Conservation (phyloP, 2,329 filamentous ascomycete genomes). For the Colletotrichum sp. region DNA sequence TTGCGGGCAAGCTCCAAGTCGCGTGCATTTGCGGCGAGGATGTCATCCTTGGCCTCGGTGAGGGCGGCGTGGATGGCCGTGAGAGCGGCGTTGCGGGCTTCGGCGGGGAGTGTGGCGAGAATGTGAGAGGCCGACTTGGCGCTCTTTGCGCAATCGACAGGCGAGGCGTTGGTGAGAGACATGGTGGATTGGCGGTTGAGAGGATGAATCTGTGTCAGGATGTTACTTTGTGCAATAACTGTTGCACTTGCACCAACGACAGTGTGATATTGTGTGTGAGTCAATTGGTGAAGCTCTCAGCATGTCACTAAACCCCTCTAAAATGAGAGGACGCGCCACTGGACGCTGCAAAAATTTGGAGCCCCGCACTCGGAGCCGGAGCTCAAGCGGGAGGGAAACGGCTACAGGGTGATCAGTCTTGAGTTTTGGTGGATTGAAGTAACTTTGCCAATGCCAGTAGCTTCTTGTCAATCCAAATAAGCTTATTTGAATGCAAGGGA, state of each 20-base stretch:
- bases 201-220: not conserved
- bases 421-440: not conserved
- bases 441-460: not conserved
- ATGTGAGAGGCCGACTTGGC: constrained; percentile 84
- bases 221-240: not conserved
- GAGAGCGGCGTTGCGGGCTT: constrained; percentile 83
- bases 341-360: constrained; percentile 17
- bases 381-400: not conserved
- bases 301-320: not conserved
- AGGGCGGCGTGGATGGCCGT: constrained; percentile 84
- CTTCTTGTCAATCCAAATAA: not conserved
- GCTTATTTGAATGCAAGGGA: not conserved
- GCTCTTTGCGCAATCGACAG: constrained; percentile 75
- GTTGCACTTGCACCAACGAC: not conserved
- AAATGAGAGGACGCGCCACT: not conserved
- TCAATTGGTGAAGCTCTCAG: constrained; percentile 5
- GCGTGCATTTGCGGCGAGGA: constrained; percentile 84
- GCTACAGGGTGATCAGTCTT: not conserved
- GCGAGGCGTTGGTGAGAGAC: constrained; percentile 88
- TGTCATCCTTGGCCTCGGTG: constrained; percentile 69
- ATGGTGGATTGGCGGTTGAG: constrained; percentile 49
- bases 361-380: constrained; percentile 17
- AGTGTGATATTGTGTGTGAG: not conserved
- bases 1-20: constrained; percentile 79
- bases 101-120: constrained; percentile 78